These are phyloP conservation scores for Talaromyces sp. DNA, from an alignment of 2,329 filamentous ascomycete species.

Conservation along the genomic window DNA sequence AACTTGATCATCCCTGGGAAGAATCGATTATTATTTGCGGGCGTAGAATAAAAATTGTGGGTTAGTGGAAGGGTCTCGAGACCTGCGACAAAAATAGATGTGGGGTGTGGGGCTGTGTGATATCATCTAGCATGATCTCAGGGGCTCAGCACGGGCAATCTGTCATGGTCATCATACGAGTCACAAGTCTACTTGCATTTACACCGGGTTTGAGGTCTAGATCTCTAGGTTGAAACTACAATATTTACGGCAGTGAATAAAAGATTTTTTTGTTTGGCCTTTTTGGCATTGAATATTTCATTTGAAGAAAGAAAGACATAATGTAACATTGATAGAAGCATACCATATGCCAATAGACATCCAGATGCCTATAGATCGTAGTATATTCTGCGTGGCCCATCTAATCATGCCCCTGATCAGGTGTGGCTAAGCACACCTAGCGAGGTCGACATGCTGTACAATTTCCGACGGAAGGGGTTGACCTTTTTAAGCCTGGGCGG, in stretches of 20 bases:
- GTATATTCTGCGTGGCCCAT: neutral
- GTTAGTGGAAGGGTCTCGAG: too few species aligned
- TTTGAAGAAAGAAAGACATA: neutral
- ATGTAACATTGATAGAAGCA: neutral
- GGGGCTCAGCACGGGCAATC: too few species aligned
- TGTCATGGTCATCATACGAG: too few species aligned
- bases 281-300: neutral
- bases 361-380: neutral
- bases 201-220: neutral
- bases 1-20: too few species aligned
- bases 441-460: neutral
- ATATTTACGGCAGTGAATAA: neutral
- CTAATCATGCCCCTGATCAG: neutral
- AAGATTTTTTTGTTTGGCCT: neutral
- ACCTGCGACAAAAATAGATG: too few species aligned
- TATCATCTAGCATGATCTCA: too few species aligned
- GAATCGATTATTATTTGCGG: too few species aligned
- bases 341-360: neutral
- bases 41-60: too few species aligned
- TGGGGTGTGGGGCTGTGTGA: too few species aligned
- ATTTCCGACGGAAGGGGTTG: neutral
- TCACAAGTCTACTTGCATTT: too few species aligned
- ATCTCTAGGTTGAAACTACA: too few species aligned
- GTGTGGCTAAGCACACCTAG: neutral
- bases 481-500: constrained; percentile 29